Evolutionary conservation across 192 early-diverging fungal species (phyloP).

Genomic region (Rhizophagus prolifer): DNA sequence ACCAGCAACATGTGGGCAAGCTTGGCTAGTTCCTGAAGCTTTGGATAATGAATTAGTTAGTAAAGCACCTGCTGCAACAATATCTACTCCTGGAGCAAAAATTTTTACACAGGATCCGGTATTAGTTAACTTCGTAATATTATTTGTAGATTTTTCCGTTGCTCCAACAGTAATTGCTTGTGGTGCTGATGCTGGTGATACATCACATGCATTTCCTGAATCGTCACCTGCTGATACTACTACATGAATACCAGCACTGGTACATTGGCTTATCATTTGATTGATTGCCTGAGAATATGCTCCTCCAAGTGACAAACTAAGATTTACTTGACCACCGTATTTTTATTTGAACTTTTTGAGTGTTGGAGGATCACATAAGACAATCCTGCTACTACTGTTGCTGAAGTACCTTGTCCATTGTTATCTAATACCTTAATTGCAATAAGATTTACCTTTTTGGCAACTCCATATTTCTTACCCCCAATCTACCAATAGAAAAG

Average conservation of each 20-base stretch:
- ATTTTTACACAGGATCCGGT: slow-evolving; percentile 91
- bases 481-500: slow-evolving; percentile 45
- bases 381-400: slow-evolving; percentile 61
- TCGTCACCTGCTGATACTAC: slow-evolving; percentile 64
- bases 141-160: slow-evolving; percentile 70
- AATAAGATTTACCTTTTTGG: slow-evolving; percentile 55
- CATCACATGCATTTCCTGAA: slow-evolving; percentile 48
- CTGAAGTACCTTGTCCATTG: slow-evolving; percentile 46
- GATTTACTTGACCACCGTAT: slow-evolving; percentile 29
- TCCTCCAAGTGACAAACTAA: slow-evolving; percentile 46
- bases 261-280: slow-evolving; percentile 37
- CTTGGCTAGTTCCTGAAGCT: slow-evolving; percentile 64
- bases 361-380: slow-evolving; percentile 39
- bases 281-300: slow-evolving; percentile 29
- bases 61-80: neutral
- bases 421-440: slow-evolving; percentile 58
- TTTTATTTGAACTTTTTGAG: neutral
- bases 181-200: slow-evolving; percentile 44
- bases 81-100: slow-evolving; percentile 74
- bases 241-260: slow-evolving; percentile 48
- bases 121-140: slow-evolving; percentile 77
- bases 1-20: slow-evolving; percentile 58
- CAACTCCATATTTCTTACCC: slow-evolving; percentile 56
- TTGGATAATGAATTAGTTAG: slow-evolving; percentile 9
- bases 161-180: slow-evolving; percentile 79